Percentiles rank a stretch among this genome's conserved stretches.
These are phyloP conservation scores for Stagonosporopsis tanaceti DNA, from an alignment of 2,329 filamentous ascomycete genomes.

Conservation along the genomic window DNA sequence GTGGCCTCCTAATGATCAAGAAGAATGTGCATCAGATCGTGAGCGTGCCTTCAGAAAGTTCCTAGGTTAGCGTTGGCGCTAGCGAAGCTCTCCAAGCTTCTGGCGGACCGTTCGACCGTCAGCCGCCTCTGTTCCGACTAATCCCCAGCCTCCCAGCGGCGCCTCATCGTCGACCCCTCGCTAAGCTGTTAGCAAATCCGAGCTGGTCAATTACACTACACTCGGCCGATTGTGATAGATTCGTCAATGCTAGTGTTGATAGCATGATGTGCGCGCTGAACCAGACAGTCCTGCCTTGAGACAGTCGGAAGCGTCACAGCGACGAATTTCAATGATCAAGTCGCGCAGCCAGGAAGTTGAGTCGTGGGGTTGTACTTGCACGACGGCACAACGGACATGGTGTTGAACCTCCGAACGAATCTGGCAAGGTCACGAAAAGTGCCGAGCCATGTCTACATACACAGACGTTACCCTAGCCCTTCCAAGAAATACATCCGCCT, in stretches of 20 bases:
- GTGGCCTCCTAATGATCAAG: not conserved
- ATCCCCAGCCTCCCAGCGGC: slow-evolving; percentile 2
- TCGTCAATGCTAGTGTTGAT: not conserved
- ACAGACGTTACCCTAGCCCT: slow-evolving; percentile 8
- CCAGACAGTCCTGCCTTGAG: not conserved
- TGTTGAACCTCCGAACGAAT: slow-evolving; percentile 6
- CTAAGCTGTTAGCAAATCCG: not conserved
- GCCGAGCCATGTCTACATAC: not conserved
- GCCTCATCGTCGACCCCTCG: not conserved
- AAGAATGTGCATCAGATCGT: not conserved
- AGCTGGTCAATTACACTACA: too few species aligned
- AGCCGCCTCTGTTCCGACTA: slow-evolving; percentile 1
- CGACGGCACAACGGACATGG: not conserved
- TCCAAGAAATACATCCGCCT: slow-evolving; percentile 3
- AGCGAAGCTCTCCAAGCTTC: slow-evolving; percentile 14
- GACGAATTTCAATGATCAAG: not conserved
- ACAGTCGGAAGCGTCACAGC: not conserved
- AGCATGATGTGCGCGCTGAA: too few species aligned
- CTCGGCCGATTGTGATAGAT: too few species aligned
- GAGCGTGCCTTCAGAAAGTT: not conserved
- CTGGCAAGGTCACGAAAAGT: slow-evolving; percentile 1
- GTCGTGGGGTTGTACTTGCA: slow-evolving; percentile 3
- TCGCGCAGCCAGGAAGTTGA: slow-evolving; percentile 8
- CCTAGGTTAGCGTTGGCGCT: slow-evolving; percentile 2
- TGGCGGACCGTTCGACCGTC: slow-evolving; percentile 5